Percentiles rank a stretch among this genome's conserved stretches.
Conservation (phyloP, 2,329 filamentous ascomycete genomes). For the Scedosporium aurantiacum region DNA sequence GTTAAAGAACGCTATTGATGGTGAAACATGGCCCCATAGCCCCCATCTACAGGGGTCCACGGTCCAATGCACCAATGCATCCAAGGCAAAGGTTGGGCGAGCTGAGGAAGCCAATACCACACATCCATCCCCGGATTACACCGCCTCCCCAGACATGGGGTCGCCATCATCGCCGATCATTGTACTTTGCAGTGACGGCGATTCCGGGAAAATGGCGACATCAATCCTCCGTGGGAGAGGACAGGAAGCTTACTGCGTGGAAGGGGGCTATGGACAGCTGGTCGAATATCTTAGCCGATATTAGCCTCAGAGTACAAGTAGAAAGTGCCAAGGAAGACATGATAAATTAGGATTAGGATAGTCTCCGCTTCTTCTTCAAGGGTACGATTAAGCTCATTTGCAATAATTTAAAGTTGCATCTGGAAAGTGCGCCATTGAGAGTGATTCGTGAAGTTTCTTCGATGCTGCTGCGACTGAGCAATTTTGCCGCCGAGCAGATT, state of each 20-base stretch:
- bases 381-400: background rate
- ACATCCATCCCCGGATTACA: background rate
- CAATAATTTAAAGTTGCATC: background rate
- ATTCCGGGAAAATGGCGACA: background rate
- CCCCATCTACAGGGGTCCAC: background rate
- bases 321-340: background rate
- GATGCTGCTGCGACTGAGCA: background rate
- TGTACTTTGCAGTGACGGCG: background rate
- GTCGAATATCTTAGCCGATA: background rate
- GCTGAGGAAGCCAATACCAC: background rate
- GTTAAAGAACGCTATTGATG: background rate
- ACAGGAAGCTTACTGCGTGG: background rate
- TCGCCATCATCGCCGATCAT: background rate
- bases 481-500: background rate
- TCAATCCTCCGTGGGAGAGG: background rate
- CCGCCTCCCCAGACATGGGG: background rate
- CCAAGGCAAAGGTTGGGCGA: too few relatives aligned
- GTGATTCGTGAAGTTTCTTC: background rate
- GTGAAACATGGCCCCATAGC: background rate
- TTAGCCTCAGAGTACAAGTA: background rate
- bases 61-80: too few relatives aligned
- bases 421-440: background rate
- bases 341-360: background rate
- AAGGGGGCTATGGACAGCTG: background rate
- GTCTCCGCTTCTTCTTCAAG: background rate